phyloP scores from a whole-genome alignment of 1,284 basidiomycete genomes.

The Phylloboletellus chloephorus region DNA sequence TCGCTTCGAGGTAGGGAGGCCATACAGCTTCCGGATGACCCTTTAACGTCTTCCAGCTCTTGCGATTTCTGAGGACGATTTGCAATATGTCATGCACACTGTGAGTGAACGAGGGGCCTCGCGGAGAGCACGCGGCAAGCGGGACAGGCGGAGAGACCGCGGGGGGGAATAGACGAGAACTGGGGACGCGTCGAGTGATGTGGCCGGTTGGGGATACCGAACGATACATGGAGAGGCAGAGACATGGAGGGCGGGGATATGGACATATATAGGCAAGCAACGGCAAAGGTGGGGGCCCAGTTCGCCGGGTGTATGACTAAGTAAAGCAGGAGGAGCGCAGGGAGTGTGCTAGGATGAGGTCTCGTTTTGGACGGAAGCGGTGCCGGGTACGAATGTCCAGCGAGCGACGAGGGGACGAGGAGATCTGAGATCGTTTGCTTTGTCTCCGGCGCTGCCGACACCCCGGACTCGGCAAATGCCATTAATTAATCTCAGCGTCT shows the following conservation, averaged over 20 bases:
- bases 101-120: constrained; percentile 12
- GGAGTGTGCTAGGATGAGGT: constrained; percentile 2
- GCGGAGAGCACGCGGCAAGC: constrained; percentile 8
- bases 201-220: constrained; percentile 7
- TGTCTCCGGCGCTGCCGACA: constrained; percentile 29
- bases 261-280: constrained; percentile 11
- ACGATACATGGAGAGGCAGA: constrained; percentile 16
- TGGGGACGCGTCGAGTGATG: constrained; percentile 2
- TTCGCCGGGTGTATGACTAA: constrained; percentile 20
- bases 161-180: constrained; percentile 1
- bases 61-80: constrained; percentile 60
- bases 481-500: constrained; percentile 8
- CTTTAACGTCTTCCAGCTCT: constrained; percentile 68
- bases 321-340: constrained; percentile 7
- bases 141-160: constrained; percentile 8
- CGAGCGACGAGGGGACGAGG: not conserved
- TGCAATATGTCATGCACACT: constrained; percentile 47
- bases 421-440: constrained; percentile 33
- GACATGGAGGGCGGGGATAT: constrained; percentile 19
- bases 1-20: constrained; percentile 71
- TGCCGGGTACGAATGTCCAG: constrained; percentile 10
- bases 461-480: constrained; percentile 32
- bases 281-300: constrained; percentile 19
- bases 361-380: constrained; percentile 11
- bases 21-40: constrained; percentile 64